Evolutionary conservation across 495 filamentous ascomycete species (phyloP).

Genomic region (Copromyces sp.): DNA sequence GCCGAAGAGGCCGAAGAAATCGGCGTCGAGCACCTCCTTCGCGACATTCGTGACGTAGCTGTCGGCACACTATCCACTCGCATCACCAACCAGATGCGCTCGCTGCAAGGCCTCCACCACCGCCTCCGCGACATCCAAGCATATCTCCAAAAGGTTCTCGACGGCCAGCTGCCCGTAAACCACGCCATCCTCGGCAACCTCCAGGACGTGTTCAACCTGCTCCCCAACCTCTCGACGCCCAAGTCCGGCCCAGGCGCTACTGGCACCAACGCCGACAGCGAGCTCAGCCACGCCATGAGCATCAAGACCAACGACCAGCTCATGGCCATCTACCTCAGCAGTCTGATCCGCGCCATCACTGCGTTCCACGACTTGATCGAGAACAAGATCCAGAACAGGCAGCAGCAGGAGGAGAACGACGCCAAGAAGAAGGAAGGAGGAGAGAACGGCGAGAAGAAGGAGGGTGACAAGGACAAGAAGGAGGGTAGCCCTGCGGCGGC

Average conservation of each 20-base stretch:
- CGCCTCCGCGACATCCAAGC: conserved; percentile 90
- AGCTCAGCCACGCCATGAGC: conserved; percentile 89
- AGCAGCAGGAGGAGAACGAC: conserved; percentile 93
- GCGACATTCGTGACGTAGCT: conserved; percentile 95
- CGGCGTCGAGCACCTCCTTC: conserved; percentile 92
- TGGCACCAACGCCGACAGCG: conserved; percentile 49
- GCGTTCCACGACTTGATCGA: conserved; percentile 99
- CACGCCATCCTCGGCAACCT: conserved; percentile 95
- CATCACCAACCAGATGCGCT: conserved; percentile 95
- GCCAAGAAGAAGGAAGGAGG: conserved; percentile 50
- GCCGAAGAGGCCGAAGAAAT: conserved; percentile 99
- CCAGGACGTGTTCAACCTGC: conserved; percentile 97
- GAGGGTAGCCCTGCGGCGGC: conserved; percentile 45
- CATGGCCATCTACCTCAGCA: conserved; percentile 94
- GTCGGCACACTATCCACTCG: conserved; percentile 97
- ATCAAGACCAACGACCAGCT: conserved; percentile 99
- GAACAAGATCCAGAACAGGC: conserved; percentile 98
- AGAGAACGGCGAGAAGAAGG: conserved; percentile 31
- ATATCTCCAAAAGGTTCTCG: conserved; percentile 93
- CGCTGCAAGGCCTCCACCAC: conserved; percentile 89
- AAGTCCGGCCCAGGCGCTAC: conserved; percentile 36
- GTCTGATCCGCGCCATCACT: conserved; percentile 92
- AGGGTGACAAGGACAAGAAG: conserved; percentile 46
- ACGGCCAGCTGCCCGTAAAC: conserved; percentile 86
- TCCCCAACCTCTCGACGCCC: conserved; percentile 90